Conservation (phyloP, 2,329 filamentous ascomycete species). For the Colletotrichum sp. region DNA sequence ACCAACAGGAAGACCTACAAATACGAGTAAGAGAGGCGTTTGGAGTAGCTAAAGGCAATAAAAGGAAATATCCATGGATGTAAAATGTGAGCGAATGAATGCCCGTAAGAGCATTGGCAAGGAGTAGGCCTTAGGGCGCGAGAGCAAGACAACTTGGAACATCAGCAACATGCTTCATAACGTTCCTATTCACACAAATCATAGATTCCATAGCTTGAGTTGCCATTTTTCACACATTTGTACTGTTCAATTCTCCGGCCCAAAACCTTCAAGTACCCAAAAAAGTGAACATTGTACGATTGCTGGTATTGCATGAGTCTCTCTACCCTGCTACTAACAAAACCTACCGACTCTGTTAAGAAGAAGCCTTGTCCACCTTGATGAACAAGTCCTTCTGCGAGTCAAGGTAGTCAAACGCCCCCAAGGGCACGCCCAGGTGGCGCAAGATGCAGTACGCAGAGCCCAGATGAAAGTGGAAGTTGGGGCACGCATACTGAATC, state of each 20-base stretch:
- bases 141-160: not conserved
- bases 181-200: accelerated
- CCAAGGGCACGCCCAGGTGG: slow-evolving; percentile 60
- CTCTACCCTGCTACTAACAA: not conserved
- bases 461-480: slow-evolving; percentile 65
- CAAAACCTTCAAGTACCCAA: not conserved
- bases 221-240: not conserved
- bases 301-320: accelerated
- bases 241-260: not conserved
- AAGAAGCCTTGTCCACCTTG: not conserved
- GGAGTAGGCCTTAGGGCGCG: not conserved
- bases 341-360: not conserved
- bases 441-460: slow-evolving; percentile 64
- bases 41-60: not conserved
- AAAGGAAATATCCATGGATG: not conserved
- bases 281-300: accelerated
- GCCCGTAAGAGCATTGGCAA: not conserved
- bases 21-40: accelerated
- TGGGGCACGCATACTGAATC: slow-evolving; percentile 52
- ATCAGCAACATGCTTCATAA: not conserved
- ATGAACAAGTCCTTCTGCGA: slow-evolving; percentile 7
- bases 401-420: slow-evolving; percentile 58
- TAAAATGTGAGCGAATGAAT: not conserved
- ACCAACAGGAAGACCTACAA: not conserved
- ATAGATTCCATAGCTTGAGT: not conserved